Conservation (phyloP, 2,329 filamentous ascomycete species). For the Ciborinia camelliae region DNA sequence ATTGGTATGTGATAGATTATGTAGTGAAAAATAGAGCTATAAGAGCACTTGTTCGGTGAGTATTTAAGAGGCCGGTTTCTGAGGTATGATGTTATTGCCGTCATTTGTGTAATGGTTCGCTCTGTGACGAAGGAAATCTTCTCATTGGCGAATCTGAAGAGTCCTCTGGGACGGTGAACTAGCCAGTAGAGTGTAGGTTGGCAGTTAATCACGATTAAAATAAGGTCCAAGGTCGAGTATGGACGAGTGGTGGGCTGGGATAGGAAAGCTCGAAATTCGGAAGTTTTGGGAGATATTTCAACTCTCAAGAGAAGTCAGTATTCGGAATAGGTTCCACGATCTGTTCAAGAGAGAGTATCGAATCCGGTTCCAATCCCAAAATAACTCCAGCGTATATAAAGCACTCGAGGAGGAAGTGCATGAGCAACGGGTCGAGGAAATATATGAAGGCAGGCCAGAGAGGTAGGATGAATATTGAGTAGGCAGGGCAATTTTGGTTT, state of each 20-base stretch:
- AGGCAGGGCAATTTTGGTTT: background rate
- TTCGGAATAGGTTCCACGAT: background rate
- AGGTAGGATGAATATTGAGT: background rate
- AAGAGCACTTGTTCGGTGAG: background rate
- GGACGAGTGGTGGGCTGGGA: background rate
- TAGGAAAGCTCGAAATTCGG: background rate
- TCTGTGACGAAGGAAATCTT: background rate
- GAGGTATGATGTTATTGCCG: constrained; percentile 11
- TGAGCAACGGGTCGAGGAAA: background rate
- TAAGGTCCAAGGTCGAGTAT: background rate
- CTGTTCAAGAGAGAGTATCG: constrained; percentile 1
- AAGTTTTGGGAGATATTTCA: background rate
- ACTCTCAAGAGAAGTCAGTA: background rate
- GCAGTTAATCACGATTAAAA: too few species aligned
- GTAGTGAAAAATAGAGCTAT: background rate
- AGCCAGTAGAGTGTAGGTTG: background rate
- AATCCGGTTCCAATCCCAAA: constrained; percentile 4
- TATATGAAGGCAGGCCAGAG: background rate
- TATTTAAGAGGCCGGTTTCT: background rate
- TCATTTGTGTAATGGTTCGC: constrained; percentile 5
- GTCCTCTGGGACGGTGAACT: background rate
- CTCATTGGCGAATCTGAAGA: background rate
- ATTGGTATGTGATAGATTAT: background rate
- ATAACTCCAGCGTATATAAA: background rate
- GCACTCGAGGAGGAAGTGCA: constrained; percentile 8